A percentile compares a stretch with the other conserved stretches of the same genome.
phyloP scores from a whole-genome alignment of 169 alveolate species.

The Babesia bigemina region DNA sequence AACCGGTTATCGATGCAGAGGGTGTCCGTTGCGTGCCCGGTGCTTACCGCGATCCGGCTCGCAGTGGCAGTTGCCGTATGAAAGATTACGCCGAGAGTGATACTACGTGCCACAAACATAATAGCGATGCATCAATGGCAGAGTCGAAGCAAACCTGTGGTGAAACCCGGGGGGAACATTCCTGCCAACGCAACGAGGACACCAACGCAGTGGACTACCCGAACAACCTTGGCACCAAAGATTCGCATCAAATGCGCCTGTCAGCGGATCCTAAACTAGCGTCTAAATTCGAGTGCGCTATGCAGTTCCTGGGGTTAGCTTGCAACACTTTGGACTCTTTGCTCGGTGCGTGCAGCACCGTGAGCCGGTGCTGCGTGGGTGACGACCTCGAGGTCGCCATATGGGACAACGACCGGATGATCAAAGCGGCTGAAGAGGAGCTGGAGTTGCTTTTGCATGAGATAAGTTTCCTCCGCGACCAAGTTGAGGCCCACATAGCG shows the following conservation, averaged over 20 bases:
- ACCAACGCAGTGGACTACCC: too few relatives aligned
- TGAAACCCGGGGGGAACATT: too few relatives aligned
- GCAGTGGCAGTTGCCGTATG: too few relatives aligned
- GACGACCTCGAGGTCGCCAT: conserved; percentile 26
- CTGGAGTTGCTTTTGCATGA: conserved; percentile 37
- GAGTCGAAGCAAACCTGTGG: too few relatives aligned
- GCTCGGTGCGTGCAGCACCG: conserved; percentile 30
- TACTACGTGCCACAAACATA: too few relatives aligned
- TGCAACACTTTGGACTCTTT: conserved; percentile 28
- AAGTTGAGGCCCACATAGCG: neutral
- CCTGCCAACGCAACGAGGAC: too few relatives aligned
- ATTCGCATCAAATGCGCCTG: neutral
- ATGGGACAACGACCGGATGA: conserved; percentile 26
- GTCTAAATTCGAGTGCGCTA: neutral
- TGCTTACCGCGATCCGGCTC: too few relatives aligned
- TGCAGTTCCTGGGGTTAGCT: conserved; percentile 14
- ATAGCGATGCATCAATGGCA: too few relatives aligned
- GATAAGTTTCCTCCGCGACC: conserved; percentile 28
- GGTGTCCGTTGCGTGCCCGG: too few relatives aligned
- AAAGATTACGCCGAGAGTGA: too few relatives aligned
- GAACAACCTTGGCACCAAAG: too few relatives aligned
- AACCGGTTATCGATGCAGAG: too few relatives aligned
- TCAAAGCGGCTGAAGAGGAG: conserved; percentile 24
- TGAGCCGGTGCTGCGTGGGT: conserved; percentile 17
- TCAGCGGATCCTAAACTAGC: neutral